Evolutionary conservation across 2,329 filamentous ascomycete genomes (phyloP).

Genomic region (Aspergillus sclerotialis): DNA sequence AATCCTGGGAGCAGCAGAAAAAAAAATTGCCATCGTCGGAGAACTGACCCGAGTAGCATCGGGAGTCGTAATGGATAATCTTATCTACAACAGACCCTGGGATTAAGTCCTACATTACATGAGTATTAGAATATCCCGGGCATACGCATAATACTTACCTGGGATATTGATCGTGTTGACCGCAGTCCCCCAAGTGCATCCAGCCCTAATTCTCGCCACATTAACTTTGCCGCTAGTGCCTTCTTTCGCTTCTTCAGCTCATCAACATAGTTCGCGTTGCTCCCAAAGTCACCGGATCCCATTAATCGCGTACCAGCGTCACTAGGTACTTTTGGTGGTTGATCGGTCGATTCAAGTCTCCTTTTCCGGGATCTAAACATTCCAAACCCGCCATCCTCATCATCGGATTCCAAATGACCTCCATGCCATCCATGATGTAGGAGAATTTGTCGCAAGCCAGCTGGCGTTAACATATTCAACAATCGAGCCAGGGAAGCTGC

Average conservation of each 20-base stretch:
- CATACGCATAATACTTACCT: slow-evolving; percentile 45
- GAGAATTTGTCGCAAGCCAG: slow-evolving; percentile 49
- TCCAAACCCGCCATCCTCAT: slow-evolving; percentile 24
- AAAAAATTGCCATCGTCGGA: slow-evolving; percentile 97
- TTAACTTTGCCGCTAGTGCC: slow-evolving; percentile 59
- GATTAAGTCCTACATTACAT: slow-evolving; percentile 56
- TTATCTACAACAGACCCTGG: slow-evolving; percentile 72
- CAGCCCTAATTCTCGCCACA: slow-evolving; percentile 77
- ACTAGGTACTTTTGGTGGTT: slow-evolving; percentile 80
- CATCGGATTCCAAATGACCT: slow-evolving; percentile 18
- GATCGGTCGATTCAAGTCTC: slow-evolving; percentile 35
- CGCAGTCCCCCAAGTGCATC: slow-evolving; percentile 51
- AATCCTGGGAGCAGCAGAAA: slow-evolving; percentile 86
- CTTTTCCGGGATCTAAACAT: slow-evolving; percentile 43
- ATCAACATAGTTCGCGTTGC: slow-evolving; percentile 52
- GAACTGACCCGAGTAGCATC: slow-evolving; percentile 93
- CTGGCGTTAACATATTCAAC: slow-evolving; percentile 48
- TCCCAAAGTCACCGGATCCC: slow-evolving; percentile 73
- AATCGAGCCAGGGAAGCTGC: slow-evolving; percentile 38
- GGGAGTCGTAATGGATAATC: slow-evolving; percentile 77
- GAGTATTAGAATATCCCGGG: background rate
- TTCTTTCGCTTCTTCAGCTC: slow-evolving; percentile 49
- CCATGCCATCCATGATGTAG: slow-evolving; percentile 24
- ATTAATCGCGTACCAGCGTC: slow-evolving; percentile 70
- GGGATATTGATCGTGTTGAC: slow-evolving; percentile 61